Percentiles rank a stretch among this genome's conserved stretches.
These are phyloP conservation scores for Chaetomium sp. DNA, from an alignment of 2,329 filamentous ascomycete genomes.

Conservation along the genomic window DNA sequence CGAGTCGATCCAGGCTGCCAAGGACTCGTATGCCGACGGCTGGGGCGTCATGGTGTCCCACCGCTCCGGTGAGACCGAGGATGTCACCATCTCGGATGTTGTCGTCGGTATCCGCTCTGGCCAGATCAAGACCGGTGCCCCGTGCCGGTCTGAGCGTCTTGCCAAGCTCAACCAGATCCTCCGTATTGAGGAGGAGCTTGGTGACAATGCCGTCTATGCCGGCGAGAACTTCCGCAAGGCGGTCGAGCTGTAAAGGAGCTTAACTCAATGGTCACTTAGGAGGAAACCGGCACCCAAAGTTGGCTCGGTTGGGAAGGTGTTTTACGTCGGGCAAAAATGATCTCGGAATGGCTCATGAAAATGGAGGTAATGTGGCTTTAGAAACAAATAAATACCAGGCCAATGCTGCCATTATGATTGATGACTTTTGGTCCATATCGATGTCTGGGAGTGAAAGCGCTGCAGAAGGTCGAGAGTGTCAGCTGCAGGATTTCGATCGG, in stretches of 20 bases:
- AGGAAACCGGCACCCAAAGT: conserved; percentile 24
- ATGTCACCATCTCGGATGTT: conserved; percentile 98
- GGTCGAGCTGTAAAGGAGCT: conserved; percentile 73
- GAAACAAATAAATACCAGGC: conserved; percentile 34
- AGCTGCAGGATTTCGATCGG: neutral
- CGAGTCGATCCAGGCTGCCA: conserved; percentile 98
- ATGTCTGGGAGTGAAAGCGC: neutral
- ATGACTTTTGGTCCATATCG: neutral
- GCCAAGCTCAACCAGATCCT: conserved; percentile 99
- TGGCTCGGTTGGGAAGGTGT: conserved; percentile 21
- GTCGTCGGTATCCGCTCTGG: conserved; percentile 94
- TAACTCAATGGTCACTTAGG: conserved; percentile 19
- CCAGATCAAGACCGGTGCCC: conserved; percentile 99
- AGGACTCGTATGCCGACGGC: conserved; percentile 92
- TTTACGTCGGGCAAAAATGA: conserved; percentile 32
- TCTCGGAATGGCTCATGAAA: conserved; percentile 34
- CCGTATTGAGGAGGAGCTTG: conserved; percentile 98
- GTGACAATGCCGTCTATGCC: conserved; percentile 86
- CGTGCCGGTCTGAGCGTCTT: conserved; percentile 93
- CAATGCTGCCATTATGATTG: conserved; percentile 14
- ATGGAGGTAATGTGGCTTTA: conserved; percentile 31
- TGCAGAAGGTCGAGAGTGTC: neutral
- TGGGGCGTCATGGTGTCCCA: conserved; percentile 99
- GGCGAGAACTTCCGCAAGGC: conserved; percentile 89
- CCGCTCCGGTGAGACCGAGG: conserved; percentile 98